Conservation (phyloP, 2,329 filamentous ascomycete genomes). For the Aphanocladium album region DNA sequence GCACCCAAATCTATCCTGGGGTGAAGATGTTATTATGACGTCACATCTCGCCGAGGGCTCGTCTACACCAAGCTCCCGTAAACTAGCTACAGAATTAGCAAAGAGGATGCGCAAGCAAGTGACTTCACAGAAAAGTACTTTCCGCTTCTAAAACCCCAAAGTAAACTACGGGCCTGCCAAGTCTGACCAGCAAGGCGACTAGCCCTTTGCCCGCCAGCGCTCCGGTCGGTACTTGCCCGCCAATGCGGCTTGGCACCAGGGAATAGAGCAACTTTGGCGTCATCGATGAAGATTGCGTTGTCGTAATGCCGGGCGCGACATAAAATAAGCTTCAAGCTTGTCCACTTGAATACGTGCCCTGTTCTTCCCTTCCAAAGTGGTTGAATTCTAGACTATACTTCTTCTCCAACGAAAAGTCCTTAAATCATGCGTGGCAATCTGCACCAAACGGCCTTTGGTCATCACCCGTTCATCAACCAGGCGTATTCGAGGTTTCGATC, state of each 20-base stretch:
- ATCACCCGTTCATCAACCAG: background rate
- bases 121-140: background rate
- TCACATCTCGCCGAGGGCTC: background rate
- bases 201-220: background rate
- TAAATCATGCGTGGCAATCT: background rate
- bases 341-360: too few relatives aligned
- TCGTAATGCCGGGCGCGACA: background rate
- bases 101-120: background rate
- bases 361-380: too few relatives aligned
- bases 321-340: background rate
- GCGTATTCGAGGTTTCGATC: background rate
- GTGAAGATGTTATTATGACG: background rate
- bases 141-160: background rate
- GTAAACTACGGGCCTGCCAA: background rate
- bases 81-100: background rate
- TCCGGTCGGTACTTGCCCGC: background rate
- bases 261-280: background rate
- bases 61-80: background rate
- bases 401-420: background rate
- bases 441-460: background rate
- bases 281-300: background rate
- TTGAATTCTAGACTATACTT: too few relatives aligned
- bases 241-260: background rate
- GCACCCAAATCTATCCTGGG: too few relatives aligned
- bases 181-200: background rate